Base-by-base conservation (phyloP, 1,139 yeast species). In the Geotrichum restrictum region DNA sequence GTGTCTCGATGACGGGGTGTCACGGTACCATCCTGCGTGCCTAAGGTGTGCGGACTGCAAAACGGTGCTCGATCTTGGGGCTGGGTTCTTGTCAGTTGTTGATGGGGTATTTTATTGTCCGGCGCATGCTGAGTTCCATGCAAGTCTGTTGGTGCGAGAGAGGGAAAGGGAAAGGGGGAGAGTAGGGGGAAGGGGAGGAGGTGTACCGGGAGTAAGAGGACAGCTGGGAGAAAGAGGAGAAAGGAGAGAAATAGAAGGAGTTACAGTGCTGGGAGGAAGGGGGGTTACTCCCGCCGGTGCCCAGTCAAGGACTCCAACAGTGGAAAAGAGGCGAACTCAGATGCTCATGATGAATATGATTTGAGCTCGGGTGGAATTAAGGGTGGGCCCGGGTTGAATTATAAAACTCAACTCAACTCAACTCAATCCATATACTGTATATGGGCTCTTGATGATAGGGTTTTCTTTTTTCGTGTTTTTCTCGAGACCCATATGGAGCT, bases 1-100 rank as follows among this genome's bases (percentile, higher is more conserved):
- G 64, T 93, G 98, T 44, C 60, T 49, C 2, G 57, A 49, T 16
- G 54, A 52, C 27, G 60, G 53, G 29, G 53, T 52, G 34, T 50
- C 57, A 39, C 51, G 70, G 27, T 69, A 67, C 56, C 74, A 71
- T 42, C 57, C 60, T 5, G 56, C 58, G n/a, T 70, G 74, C 48
- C 61, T 70, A 38, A 48, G 60, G 37, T 70, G 73, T 54, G 56
- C 58, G 24, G 66, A 63, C 34, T 71, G 75, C 55, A 55, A 59
- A 6, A 24, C 27, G 2, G 32, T 31, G 33, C 41, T 51, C 2
- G 51, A 48, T 38, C 45, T 37, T 6, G 48, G 45, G 31, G 16
- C 24, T 8, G 48, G 49, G 5, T 24, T 42, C 22, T 54, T 54
- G 8, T 57, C 60, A 21, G 62, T 71, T 16, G 53, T 56, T 31